phyloP scores from a whole-genome alignment of 2,329 filamentous ascomycete species.

The Monosporascus sp. region DNA sequence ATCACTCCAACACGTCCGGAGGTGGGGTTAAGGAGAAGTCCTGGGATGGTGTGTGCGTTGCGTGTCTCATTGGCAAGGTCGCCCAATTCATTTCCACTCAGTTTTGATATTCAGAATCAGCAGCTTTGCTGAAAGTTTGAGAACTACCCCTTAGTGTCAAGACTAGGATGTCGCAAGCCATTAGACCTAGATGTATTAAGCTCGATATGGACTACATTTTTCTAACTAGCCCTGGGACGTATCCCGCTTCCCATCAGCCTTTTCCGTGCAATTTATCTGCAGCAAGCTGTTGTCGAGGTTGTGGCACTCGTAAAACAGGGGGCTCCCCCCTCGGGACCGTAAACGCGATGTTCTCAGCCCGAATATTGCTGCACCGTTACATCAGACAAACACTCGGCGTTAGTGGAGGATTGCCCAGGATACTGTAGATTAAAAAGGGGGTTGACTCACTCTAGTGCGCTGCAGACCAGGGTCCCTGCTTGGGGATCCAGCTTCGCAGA shows the following conservation, averaged over 20 bases:
- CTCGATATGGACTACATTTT: not conserved
- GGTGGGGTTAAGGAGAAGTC: no score
- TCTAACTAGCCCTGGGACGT: constrained; percentile 6
- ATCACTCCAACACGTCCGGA: no score
- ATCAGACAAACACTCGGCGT: not conserved
- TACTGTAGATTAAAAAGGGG: not conserved
- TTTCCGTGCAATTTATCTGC: constrained; percentile 8
- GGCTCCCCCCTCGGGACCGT: constrained; percentile 11
- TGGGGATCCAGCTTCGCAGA: constrained; percentile 12
- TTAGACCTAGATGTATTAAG: no score
- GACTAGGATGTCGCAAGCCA: no score
- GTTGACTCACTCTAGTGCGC: constrained; percentile 13
- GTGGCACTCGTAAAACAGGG: constrained; percentile 14
- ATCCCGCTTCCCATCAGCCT: constrained; percentile 8
- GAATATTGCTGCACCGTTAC: constrained; percentile 13
- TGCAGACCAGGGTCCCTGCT: constrained; percentile 14
- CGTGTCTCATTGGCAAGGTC: no score
- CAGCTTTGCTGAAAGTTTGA: no score
- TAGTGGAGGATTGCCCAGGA: not conserved
- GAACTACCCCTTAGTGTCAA: no score
- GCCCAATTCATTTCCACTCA: no score
- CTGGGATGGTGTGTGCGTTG: no score
- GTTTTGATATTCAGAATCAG: no score
- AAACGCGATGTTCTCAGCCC: constrained; percentile 11
- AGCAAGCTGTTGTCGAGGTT: constrained; percentile 13